phyloP scores from a whole-genome alignment of 208 protist genomes.

The Trypanosoma melophagium region DNA sequence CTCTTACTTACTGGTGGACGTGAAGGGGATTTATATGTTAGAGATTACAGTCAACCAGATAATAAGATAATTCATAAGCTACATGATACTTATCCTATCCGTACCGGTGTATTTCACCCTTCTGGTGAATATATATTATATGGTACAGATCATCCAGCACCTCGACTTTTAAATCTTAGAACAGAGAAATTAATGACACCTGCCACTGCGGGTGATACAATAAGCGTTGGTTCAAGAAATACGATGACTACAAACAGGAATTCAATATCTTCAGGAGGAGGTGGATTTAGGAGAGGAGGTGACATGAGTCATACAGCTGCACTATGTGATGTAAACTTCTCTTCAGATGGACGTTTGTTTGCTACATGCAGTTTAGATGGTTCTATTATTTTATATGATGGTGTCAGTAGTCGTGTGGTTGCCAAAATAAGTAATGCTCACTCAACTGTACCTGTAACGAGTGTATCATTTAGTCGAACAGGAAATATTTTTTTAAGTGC shows the following conservation, averaged over 20 bases:
- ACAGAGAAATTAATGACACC: slow-evolving; percentile 63
- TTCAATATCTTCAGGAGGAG: slow-evolving; percentile 1
- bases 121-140: slow-evolving; percentile 80
- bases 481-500: slow-evolving; percentile 77
- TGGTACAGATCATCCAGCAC: slow-evolving; percentile 70
- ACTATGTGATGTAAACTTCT: slow-evolving; percentile 61
- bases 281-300: slow-evolving; percentile 10
- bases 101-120: slow-evolving; percentile 69
- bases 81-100: slow-evolving; percentile 72
- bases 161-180: slow-evolving; percentile 67
- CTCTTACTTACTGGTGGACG: slow-evolving; percentile 63
- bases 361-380: slow-evolving; percentile 71
- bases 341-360: slow-evolving; percentile 62
- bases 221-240: slow-evolving; percentile 6
- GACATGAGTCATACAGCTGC: slow-evolving; percentile 59
- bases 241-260: background rate
- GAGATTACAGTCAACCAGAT: slow-evolving; percentile 66
- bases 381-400: slow-evolving; percentile 74
- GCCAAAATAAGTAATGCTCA: slow-evolving; percentile 64
- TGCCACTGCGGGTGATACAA: slow-evolving; percentile 28
- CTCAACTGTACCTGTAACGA: slow-evolving; percentile 75
- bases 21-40: slow-evolving; percentile 66
- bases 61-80: slow-evolving; percentile 57
- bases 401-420: slow-evolving; percentile 64
- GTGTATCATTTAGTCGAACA: slow-evolving; percentile 74